These are phyloP conservation scores for Myriosclerotinia curreyana DNA, from an alignment of 2,329 filamentous ascomycete genomes.

Conservation along the genomic window DNA sequence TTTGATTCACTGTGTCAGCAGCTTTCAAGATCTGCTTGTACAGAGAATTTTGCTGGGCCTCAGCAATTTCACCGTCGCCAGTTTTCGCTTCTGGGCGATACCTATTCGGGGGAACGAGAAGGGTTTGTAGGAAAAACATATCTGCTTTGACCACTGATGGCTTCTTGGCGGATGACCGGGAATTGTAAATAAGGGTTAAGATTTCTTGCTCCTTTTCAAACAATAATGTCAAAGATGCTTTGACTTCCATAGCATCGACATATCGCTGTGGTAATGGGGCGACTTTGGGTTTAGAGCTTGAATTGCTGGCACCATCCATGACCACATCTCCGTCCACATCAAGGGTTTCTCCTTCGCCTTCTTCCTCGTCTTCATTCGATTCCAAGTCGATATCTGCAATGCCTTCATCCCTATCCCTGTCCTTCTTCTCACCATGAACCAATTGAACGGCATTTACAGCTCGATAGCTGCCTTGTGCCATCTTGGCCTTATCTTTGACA, in stretches of 20 bases:
- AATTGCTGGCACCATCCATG: conserved; percentile 46
- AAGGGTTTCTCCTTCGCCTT: conserved; percentile 47
- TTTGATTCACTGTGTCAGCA: conserved; percentile 69
- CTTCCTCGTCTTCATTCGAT: conserved; percentile 46
- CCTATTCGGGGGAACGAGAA: conserved; percentile 88
- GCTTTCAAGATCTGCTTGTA: conserved; percentile 81
- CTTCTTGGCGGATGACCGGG: conserved; percentile 57
- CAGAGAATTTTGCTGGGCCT: conserved; percentile 82
- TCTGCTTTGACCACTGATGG: conserved; percentile 63
- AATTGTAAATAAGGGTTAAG: conserved; percentile 78
- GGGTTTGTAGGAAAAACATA: conserved; percentile 88
- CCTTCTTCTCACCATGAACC: conserved; percentile 42
- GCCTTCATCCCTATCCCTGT: conserved; percentile 56
- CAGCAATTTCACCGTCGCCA: conserved; percentile 75
- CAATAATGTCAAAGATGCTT: conserved; percentile 70
- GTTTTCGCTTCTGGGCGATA: conserved; percentile 85
- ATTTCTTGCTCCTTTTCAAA: conserved; percentile 88
- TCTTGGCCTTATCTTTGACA: conserved; percentile 71
- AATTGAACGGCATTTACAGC: conserved; percentile 38
- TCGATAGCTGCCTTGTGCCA: conserved; percentile 65
- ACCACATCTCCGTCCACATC: conserved; percentile 57
- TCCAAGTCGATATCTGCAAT: conserved; percentile 62
- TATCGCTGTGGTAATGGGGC: conserved; percentile 60
- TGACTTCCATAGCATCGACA: conserved; percentile 79
- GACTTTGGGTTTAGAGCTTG: conserved; percentile 42